Evolutionary conservation across 495 filamentous ascomycete species (phyloP).

Genomic region (Platismatia glauca): DNA sequence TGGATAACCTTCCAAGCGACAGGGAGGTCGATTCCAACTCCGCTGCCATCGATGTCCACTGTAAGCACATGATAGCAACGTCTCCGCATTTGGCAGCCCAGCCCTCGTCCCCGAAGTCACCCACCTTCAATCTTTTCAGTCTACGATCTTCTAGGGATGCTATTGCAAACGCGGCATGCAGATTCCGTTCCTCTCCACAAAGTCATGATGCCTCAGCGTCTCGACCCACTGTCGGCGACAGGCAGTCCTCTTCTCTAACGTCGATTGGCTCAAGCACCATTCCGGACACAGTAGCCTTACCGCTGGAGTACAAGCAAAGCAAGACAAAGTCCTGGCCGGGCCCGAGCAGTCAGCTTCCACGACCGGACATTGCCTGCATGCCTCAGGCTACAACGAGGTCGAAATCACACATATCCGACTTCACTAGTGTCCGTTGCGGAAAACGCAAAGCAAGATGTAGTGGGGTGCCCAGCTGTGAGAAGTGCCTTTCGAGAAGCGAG

Average conservation of each 20-base stretch:
- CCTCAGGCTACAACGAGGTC: not conserved
- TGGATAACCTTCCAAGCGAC: not conserved
- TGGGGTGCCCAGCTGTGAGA: not conserved
- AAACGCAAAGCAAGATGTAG: not conserved
- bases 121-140: not conserved
- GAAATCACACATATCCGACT: not conserved
- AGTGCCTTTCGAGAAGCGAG: not conserved
- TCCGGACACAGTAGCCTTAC: not conserved
- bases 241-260: not conserved
- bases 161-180: not conserved
- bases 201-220: not conserved
- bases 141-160: not conserved
- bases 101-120: not conserved
- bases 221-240: not conserved
- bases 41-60: not conserved
- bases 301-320: not conserved
- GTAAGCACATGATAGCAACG: not conserved
- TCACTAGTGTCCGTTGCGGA: not conserved
- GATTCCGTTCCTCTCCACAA: not conserved
- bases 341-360: not conserved
- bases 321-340: conserved; percentile 7
- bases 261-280: conserved; percentile 3
- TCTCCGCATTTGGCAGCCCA: not conserved
- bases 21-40: conserved; percentile 1
- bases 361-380: not conserved